These are phyloP conservation scores for Blastobotrys apis DNA, from an alignment of 1,139 yeast genomes.

Conservation along the genomic window DNA sequence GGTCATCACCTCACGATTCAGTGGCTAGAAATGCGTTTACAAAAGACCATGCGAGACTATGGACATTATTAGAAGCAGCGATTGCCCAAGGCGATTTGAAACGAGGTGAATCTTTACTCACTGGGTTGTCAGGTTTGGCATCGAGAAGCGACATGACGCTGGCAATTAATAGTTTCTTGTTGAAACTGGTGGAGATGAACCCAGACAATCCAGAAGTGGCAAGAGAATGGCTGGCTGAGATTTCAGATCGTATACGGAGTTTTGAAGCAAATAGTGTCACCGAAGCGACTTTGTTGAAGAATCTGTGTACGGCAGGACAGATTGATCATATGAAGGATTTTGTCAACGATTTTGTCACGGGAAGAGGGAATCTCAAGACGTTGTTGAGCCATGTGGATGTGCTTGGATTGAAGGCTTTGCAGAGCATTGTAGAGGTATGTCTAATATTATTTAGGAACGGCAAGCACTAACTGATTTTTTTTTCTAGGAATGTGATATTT, in stretches of 20 bases:
- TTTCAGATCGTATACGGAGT: constrained; percentile 25
- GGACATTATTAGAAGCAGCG: constrained; percentile 79
- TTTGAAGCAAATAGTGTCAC: constrained; percentile 33
- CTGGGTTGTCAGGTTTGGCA: constrained; percentile 50
- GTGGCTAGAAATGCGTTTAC: constrained; percentile 33
- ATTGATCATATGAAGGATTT: constrained; percentile 20
- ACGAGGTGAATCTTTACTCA: constrained; percentile 66
- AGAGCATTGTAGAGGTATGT: constrained; percentile 37
- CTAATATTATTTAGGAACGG: too few species aligned
- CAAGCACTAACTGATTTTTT: not conserved
- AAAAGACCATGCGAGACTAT: constrained; percentile 57
- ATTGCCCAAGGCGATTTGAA: constrained; percentile 61
- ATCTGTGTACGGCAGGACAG: constrained; percentile 29
- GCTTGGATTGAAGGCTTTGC: constrained; percentile 60
- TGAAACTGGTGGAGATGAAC: constrained; percentile 41
- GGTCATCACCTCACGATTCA: constrained; percentile 37
- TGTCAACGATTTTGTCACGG: constrained; percentile 33
- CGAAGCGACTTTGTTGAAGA: constrained; percentile 36
- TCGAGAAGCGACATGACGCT: constrained; percentile 35
- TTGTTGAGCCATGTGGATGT: constrained; percentile 65
- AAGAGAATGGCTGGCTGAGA: constrained; percentile 29
- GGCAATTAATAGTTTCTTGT: constrained; percentile 49
- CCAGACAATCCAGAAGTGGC: constrained; percentile 31
- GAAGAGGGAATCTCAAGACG: constrained; percentile 32
- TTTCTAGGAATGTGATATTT: constrained; percentile 9